Evolutionary conservation across 257 asterid genomes (phyloP).

Genomic region (Nicotiana knightiana): DNA sequence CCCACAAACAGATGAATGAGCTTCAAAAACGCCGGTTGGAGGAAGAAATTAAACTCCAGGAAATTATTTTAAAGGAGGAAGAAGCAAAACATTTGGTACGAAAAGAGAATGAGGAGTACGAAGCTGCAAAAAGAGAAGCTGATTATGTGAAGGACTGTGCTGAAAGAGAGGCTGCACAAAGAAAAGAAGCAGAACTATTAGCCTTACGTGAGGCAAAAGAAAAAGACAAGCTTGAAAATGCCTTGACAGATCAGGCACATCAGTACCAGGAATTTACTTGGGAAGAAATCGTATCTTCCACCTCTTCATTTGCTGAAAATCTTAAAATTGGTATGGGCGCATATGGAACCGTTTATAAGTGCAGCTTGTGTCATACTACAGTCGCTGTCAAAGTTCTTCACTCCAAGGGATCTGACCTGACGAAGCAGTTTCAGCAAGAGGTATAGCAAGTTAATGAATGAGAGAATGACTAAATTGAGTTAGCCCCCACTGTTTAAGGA

Average conservation of each 20-base stretch:
- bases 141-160: constrained; percentile 49
- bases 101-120: constrained; percentile 49
- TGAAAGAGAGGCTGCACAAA: constrained; percentile 62
- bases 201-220: constrained; percentile 54
- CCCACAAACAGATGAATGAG: constrained; percentile 46
- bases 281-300: constrained; percentile 72
- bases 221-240: constrained; percentile 57
- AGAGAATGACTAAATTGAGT: background rate
- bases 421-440: constrained; percentile 84
- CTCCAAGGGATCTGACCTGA: constrained; percentile 40
- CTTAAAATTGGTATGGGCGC: constrained; percentile 84
- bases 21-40: constrained; percentile 59
- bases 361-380: constrained; percentile 72
- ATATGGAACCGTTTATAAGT: constrained; percentile 78
- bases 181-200: constrained; percentile 57
- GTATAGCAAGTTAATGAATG: constrained; percentile 30
- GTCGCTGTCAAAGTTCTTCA: constrained; percentile 86
- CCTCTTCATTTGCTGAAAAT: constrained; percentile 59
- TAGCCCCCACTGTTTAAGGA: background rate
- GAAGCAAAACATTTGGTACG: constrained; percentile 63
- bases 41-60: constrained; percentile 53
- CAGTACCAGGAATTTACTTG: constrained; percentile 67
- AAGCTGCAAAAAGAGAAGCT: constrained; percentile 65
- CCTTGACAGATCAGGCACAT: constrained; percentile 39
- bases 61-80: constrained; percentile 57